These are phyloP conservation scores for Brassica napus DNA, from an alignment of 345 rosid genomes.

Conservation along the genomic window Da-Ae NC_063447.1:61452501-61453000, in stretches of 20 bases:
- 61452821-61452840: too few relatives aligned
- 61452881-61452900: too few relatives aligned
- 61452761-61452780: too few relatives aligned
- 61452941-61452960: conserved; percentile 67
- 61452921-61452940: conserved; percentile 4
- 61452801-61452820: too few relatives aligned
- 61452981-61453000: conserved; percentile 86
- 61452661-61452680: conserved; percentile 44
- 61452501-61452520: conserved; percentile 21
- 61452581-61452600: not conserved
- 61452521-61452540: conserved; percentile 34
- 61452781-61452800: too few relatives aligned
- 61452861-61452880: too few relatives aligned
- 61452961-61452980: conserved; percentile 66
- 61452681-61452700: not conserved
- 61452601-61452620: not conserved
- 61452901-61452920: too few relatives aligned
- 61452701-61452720: not conserved
- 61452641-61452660: conserved; percentile 57
- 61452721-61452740: too few relatives aligned
- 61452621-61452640: conserved; percentile 74
- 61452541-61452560: conserved; percentile 35
- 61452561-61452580: conserved; percentile 14
- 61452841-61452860: too few relatives aligned
- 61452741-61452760: too few relatives aligned